Base-by-base conservation (phyloP, 2,329 filamentous ascomycete genomes). In the Fusarium stilboides region DNA sequence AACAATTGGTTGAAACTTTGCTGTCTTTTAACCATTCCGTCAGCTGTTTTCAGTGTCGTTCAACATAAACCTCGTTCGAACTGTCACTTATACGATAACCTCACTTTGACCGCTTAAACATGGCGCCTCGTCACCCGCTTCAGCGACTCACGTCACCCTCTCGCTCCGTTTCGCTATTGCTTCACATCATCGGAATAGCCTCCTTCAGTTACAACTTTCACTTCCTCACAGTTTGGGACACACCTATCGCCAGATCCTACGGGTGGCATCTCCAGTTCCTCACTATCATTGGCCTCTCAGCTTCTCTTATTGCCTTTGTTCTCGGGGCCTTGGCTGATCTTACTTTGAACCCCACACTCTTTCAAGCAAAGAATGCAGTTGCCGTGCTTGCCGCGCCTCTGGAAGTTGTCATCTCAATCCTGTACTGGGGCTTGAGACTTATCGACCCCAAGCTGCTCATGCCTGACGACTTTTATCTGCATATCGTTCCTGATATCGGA, bases 211-310 rank as follows among this genome's bases (percentile, higher is more conserved):
- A 84, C 47, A 87, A 82, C 51, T 89, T 88, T 75, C 77, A 81
- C 61, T 88, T 86, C 70, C 79, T 89, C 4, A 71, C 77, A 17
- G 68, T 73, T 14, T 87, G 83, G 78, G 85, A 87, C 3, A 85
- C 82, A 13, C 78, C 82, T 52, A 84, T 89, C 44, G 85, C 86
- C 51, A 80, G 83, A 1, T 84, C 88, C 2, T 92, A 90, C 72
- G 91, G 91, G 59, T 86, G 90, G 80, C 86, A 92, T 74, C 87
- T 89, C 66, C 89, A 92, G 77, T 93, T 91, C 74, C 84, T 94
- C 33, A 94, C 91, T 69, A 93, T 93, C 75, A 86, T 94, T 60
- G 91, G 91, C 26, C 85, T 94, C 43, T 81, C 84, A 2, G 80
- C 91, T 24, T 85, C 90, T 1, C 83, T 87, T 13, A 70, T 84